Conservation (phyloP, 257 asterid species). For the Fraxinus americana region DNA sequence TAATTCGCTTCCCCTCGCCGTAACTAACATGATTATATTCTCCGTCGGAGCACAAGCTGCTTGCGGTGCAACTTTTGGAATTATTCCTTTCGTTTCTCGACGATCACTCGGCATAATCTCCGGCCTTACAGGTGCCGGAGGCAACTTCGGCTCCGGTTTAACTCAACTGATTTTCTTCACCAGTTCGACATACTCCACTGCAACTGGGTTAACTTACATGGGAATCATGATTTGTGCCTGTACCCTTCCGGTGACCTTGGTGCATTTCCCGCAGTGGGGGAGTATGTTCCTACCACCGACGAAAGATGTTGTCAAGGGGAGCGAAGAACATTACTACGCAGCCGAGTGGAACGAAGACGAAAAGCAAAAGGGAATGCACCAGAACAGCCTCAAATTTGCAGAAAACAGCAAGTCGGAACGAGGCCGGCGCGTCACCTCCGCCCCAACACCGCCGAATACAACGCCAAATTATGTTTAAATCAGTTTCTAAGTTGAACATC, state of each 20-base stretch:
- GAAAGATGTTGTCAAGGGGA: constrained; percentile 20
- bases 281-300: constrained; percentile 60
- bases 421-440: constrained; percentile 47
- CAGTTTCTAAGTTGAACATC: background rate
- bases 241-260: constrained; percentile 46
- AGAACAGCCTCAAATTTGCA: constrained; percentile 55
- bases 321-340: constrained; percentile 53
- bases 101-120: constrained; percentile 53
- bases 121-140: constrained; percentile 63
- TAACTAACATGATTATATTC: constrained; percentile 50
- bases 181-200: constrained; percentile 32
- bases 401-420: constrained; percentile 61
- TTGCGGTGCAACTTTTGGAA: constrained; percentile 56
- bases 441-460: constrained; percentile 36
- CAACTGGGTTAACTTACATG: constrained; percentile 43
- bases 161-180: constrained; percentile 57
- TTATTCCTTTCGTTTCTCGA: constrained; percentile 51
- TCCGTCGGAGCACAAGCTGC: constrained; percentile 65
- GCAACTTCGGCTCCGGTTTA: constrained; percentile 61
- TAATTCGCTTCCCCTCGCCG: constrained; percentile 40
- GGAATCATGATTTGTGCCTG: constrained; percentile 56
- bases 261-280: constrained; percentile 77
- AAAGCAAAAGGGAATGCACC: constrained; percentile 56
- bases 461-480: constrained; percentile 40
- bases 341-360: constrained; percentile 57